Base-by-base conservation (phyloP, 108 stramenopile genomes). In the Cyclotella distinguenda region DNA sequence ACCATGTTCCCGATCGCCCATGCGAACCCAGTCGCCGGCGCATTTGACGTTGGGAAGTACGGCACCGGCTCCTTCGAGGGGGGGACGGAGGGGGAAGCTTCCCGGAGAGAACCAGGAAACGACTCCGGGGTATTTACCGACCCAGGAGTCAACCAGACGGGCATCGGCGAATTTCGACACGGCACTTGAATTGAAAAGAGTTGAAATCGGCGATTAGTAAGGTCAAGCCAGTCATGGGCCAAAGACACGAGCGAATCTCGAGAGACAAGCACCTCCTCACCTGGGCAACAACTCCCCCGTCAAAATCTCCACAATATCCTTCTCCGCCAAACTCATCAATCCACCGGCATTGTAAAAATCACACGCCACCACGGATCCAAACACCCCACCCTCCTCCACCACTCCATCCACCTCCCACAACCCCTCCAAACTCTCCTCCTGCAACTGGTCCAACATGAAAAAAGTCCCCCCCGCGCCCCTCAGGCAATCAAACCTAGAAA, bases 291-390 rank as follows among this genome's bases (percentile, higher is more conserved):
- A 68, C 43, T 93, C 91, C 19, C 91, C 60, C 47, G 84, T 91
- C 21, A 95, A 69, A 25, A 79, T 81, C n/a, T 80, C 70, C 0
- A 94, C 71, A 46, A 97, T 82, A 31, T 91, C 90, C 8, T 93
- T 90, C 52, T 97, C 90, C 15, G 74, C 67, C 50, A 95, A 42
- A 34, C 81, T 74, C 80, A 95, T 72, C 50, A 95, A 51, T 6
- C 78, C 88, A 15, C 91, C 93, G 12, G 91, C 89, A 68, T 95
- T 94, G 86, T 97, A 96, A 66, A 87, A 95, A 57, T 97, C 94
- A 56, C 91, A 90, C 1, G 93, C 93, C 10, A 97, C 74, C 1
- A 97, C 96, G 0, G 85, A 84, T 7, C 94, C 94, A 44, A 33
- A 18, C 6, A 73, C 74, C 21, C 50, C 52, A 19, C 57, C 61